phyloP scores from a whole-genome alignment of 148 eudicot genomes.

The Cornus kousa region DNA sequence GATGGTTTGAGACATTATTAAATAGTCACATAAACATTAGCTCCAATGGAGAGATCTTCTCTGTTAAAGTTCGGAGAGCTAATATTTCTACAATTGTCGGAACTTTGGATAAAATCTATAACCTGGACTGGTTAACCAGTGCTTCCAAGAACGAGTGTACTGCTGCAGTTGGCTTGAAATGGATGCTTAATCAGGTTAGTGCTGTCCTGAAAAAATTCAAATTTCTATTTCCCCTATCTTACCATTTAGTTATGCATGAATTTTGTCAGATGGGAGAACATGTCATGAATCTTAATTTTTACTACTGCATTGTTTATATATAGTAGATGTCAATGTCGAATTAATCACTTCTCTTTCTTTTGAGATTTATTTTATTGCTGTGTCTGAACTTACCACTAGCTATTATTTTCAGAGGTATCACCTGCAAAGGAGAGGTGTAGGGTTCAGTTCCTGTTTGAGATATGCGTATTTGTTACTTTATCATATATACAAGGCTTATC shows the following conservation, averaged over 20 bases:
- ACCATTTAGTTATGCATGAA: no score
- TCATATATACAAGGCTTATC: no score
- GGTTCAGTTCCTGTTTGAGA: no score
- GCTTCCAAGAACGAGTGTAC: constrained; percentile 92
- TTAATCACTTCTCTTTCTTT: not conserved
- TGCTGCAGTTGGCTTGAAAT: constrained; percentile 94
- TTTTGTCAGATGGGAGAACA: not conserved
- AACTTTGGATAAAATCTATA: constrained; percentile 73
- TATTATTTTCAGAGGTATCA: no score
- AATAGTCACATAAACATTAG: constrained; percentile 83
- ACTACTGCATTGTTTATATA: not conserved
- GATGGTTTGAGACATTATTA: constrained; percentile 91
- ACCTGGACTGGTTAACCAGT: constrained; percentile 72
- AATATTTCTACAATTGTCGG: constrained; percentile 58
- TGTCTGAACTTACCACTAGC: no score
- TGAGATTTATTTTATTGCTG: not conserved
- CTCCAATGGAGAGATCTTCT: constrained; percentile 90
- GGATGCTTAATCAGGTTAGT: constrained; percentile 97
- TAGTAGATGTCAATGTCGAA: not conserved
- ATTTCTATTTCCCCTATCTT: not conserved
- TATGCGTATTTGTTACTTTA: no score
- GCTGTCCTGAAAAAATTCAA: not conserved
- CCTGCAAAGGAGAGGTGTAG: no score
- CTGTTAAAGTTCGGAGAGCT: constrained; percentile 64
- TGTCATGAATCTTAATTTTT: not conserved